Base-by-base conservation (phyloP, 2,329 filamentous ascomycete species). In the Tolypocladium ophioglossoides region DNA sequence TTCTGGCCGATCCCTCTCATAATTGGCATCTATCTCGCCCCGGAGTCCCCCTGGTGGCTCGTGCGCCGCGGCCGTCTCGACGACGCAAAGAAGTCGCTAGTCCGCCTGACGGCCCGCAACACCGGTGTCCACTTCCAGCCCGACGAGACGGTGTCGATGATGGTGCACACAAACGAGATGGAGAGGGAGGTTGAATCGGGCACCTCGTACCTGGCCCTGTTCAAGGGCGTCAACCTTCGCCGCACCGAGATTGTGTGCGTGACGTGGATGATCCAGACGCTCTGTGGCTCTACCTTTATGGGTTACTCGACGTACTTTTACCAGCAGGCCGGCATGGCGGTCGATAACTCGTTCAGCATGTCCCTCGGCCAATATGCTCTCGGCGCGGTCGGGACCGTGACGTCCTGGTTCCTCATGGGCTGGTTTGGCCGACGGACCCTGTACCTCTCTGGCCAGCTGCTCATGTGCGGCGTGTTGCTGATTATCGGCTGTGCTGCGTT, bases 61-160 rank as follows among this genome's bases (percentile, higher is more conserved):
- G 84, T 89, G 46, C 82, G 86, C 39, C 80, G 78, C 62, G 83
- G 82, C 35, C 77, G 77, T 3, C 73, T 89, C 4, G 69, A 71
- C 3, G 70, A 72, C 1, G 75, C 69, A 27, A 71, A 71, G 57
- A 55, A 60, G 7, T 68, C 72, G 0, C 59, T 78, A 0, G 57
- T 63, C 38, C 67, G 73, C 6, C 67, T 79, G 20, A 72, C 71
- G 4, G 64, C 58, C 10, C 68, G 76, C 30, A 76, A 67, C 20
- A 88, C 85, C 5, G 84, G 78, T 62, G 61, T 76, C 16, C 74
- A 82, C 58, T 74, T 75, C 52, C 84, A 89, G 56, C 80, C 87
- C 12, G 87, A 95, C 57, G 89, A 94, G 71, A 94, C 89, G 0
- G 77, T 95, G 50, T 85, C 87, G 62, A 94, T 95, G 89, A 95